Percentiles rank a stretch among this genome's conserved stretches.
These are phyloP conservation scores for Lentinula raphanica DNA, from an alignment of 768 basidiomycete species.

Conservation along the genomic window DNA sequence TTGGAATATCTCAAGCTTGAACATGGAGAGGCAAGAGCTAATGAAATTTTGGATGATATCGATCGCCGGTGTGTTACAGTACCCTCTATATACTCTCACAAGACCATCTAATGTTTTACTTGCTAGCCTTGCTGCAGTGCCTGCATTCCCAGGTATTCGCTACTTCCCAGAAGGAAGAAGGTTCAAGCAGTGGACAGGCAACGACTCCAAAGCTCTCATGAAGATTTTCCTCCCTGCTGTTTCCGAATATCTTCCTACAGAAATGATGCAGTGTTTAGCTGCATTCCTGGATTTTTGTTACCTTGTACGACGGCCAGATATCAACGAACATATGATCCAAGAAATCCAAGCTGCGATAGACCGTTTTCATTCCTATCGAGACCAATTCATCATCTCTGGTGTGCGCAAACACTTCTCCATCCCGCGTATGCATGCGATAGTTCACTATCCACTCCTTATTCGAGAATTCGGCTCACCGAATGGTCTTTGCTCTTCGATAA, in stretches of 20 bases:
- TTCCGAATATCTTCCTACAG: slow-evolving; percentile 15
- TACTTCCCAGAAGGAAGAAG: slow-evolving; percentile 14
- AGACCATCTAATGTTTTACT: too few relatives aligned
- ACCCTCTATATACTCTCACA: too few relatives aligned
- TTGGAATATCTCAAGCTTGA: slow-evolving; percentile 20
- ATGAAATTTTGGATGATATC: slow-evolving; percentile 22
- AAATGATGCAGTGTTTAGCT: slow-evolving; percentile 15
- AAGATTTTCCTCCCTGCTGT: slow-evolving; percentile 23
- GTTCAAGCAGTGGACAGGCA: slow-evolving; percentile 17
- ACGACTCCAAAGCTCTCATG: slow-evolving; percentile 20
- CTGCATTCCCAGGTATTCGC: slow-evolving; percentile 10
- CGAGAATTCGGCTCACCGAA: slow-evolving; percentile 15
- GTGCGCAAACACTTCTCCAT: slow-evolving; percentile 10
- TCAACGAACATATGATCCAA: slow-evolving; percentile 8
- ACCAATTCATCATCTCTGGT: slow-evolving; percentile 10
- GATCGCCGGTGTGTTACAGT: slow-evolving; percentile 3
- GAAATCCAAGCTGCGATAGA: slow-evolving; percentile 9
- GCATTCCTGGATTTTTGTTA: slow-evolving; percentile 24
- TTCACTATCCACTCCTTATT: slow-evolving; percentile 14
- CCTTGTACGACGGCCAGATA: slow-evolving; percentile 10
- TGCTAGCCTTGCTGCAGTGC: slow-evolving; percentile 7
- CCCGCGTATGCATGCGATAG: slow-evolving; percentile 16
- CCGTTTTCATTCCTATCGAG: slow-evolving; percentile 10
- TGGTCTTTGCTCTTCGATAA: slow-evolving; percentile 17
- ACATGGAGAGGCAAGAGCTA: slow-evolving; percentile 15